A percentile compares a stretch with the other conserved stretches of the same genome.
Evolutionary conservation across 345 rosid genomes (phyloP).

Genomic region (Sisymbrium altissimum): DNA sequence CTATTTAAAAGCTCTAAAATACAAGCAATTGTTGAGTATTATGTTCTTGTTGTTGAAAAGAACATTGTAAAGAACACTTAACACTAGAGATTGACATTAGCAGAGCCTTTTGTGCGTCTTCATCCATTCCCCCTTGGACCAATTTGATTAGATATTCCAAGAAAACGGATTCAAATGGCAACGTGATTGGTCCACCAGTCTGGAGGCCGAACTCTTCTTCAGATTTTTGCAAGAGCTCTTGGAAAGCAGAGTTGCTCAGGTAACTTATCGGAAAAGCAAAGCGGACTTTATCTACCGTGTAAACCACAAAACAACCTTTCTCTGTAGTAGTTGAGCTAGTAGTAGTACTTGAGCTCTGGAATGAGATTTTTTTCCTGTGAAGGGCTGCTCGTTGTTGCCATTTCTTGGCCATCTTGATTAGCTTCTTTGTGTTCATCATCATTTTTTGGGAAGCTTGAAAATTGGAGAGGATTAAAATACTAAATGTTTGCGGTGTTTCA

Average conservation of each 20-base stretch:
- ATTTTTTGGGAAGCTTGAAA: background rate
- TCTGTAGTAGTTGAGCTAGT: background rate
- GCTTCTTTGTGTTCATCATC: slow-evolving; percentile 1
- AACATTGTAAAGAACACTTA: background rate
- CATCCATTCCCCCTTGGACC: background rate
- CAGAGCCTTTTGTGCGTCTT: slow-evolving; percentile 19
- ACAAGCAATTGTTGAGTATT: slow-evolving; percentile 22
- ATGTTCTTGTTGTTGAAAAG: background rate
- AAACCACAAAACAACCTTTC: slow-evolving; percentile 36
- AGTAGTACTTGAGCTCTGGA: background rate
- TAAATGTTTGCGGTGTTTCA: too few species aligned
- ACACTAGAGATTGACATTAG: slow-evolving; percentile 7
- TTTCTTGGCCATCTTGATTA: slow-evolving; percentile 19
- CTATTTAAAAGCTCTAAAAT: slow-evolving; percentile 3
- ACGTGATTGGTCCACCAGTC: slow-evolving; percentile 18
- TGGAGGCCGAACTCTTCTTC: too few species aligned
- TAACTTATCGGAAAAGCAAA: slow-evolving; percentile 1
- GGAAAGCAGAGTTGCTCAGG: too few species aligned
- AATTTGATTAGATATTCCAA: slow-evolving; percentile 29
- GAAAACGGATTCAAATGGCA: slow-evolving; percentile 30
- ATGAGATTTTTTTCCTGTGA: background rate
- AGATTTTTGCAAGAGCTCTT: too few species aligned
- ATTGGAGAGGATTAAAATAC: too few species aligned
- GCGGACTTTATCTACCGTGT: slow-evolving; percentile 23
- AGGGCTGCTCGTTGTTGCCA: slow-evolving; percentile 30